A percentile compares a stretch with the other conserved stretches of the same genome.
Conservation (phyloP, 2,329 filamentous ascomycete genomes). For the Fusarium drepaniforme region DNA sequence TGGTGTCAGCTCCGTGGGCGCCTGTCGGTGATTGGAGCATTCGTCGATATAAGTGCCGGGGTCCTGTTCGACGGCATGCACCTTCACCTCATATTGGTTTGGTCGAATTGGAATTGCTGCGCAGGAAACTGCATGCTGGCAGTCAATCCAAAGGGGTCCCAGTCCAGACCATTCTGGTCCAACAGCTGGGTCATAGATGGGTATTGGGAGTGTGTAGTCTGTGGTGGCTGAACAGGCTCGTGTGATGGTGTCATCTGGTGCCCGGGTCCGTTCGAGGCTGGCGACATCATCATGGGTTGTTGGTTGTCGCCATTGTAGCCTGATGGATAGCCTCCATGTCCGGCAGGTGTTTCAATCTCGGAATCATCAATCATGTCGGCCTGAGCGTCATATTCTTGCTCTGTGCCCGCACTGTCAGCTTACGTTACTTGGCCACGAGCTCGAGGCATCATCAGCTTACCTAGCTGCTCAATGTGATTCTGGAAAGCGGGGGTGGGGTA, state of each 20-base stretch:
- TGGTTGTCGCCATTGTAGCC: slow-evolving; percentile 63
- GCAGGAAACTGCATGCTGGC: slow-evolving; percentile 96
- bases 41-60: slow-evolving; percentile 18
- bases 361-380: slow-evolving; percentile 89
- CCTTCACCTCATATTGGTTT: slow-evolving; percentile 63
- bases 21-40: slow-evolving; percentile 24
- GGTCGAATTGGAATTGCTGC: slow-evolving; percentile 82
- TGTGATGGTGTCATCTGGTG: slow-evolving; percentile 53
- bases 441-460: slow-evolving; percentile 73
- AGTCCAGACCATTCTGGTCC: slow-evolving; percentile 84
- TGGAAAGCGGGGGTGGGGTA: slow-evolving; percentile 88
- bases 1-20: slow-evolving; percentile 21
- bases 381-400: slow-evolving; percentile 96
- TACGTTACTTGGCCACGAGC: slow-evolving; percentile 67
- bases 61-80: slow-evolving; percentile 2
- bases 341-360: slow-evolving; percentile 75
- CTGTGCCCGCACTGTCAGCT: slow-evolving; percentile 78
- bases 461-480: slow-evolving; percentile 94
- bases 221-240: slow-evolving; percentile 42
- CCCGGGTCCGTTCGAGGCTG: slow-evolving; percentile 53
- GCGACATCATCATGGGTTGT: slow-evolving; percentile 58
- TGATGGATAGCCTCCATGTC: slow-evolving; percentile 74
- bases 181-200: slow-evolving; percentile 72
- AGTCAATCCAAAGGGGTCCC: slow-evolving; percentile 92
- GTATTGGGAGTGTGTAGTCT: slow-evolving; percentile 60